Conservation (phyloP, 1,284 basidiomycete species). For the Coniophora puteana region DNA sequence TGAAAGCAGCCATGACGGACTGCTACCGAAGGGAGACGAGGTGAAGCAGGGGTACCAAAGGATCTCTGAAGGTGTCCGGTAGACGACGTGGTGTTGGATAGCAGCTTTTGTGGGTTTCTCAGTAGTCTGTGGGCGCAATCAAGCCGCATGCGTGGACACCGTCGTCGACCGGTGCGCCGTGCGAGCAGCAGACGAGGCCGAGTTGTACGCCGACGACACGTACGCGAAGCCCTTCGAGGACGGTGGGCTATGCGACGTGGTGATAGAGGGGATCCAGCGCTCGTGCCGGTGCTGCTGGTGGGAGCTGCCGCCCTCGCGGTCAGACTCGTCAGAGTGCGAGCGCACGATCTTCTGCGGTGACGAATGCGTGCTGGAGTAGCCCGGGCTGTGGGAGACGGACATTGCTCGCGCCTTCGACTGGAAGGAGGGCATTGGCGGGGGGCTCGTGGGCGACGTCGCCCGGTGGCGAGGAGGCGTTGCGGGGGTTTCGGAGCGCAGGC, state of each 20-base stretch:
- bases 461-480: slow-evolving; percentile 28
- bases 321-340: slow-evolving; percentile 49
- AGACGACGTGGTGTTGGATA: no score
- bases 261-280: slow-evolving; percentile 45
- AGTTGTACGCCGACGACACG: slow-evolving; percentile 2
- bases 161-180: slow-evolving; percentile 31
- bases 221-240: slow-evolving; percentile 22
- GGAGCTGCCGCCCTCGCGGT: slow-evolving; percentile 20
- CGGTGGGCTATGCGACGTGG: slow-evolving; percentile 28
- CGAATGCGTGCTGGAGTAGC: no score
- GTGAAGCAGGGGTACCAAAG: no score
- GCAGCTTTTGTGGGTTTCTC: no score
- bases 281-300: slow-evolving; percentile 39
- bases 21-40: no score
- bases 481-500: slow-evolving; percentile 34
- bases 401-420: slow-evolving; percentile 44
- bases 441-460: slow-evolving; percentile 34
- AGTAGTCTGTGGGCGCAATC: slow-evolving; percentile 23
- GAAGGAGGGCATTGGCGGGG: slow-evolving; percentile 35
- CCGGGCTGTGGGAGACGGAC: slow-evolving; percentile 31
- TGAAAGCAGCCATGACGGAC: no score
- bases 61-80: no score
- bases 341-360: slow-evolving; percentile 45
- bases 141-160: slow-evolving; percentile 29
- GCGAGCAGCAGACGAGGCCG: slow-evolving; percentile 21